These are phyloP conservation scores for Xylariaceae sp. DNA, from an alignment of 2,329 filamentous ascomycete species.

Conservation along the genomic window DNA sequence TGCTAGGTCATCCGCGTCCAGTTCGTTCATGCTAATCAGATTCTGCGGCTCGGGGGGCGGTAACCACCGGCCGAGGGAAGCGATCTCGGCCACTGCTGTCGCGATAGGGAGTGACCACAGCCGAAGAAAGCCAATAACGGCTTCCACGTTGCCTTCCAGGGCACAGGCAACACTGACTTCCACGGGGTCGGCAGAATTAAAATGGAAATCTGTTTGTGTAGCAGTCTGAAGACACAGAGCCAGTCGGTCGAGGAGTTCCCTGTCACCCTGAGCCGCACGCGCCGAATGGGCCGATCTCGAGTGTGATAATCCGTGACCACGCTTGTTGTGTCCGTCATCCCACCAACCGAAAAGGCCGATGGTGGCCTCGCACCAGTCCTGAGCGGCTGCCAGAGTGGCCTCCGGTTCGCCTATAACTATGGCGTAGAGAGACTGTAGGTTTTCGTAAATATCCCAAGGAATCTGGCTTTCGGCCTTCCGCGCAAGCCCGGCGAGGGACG, in stretches of 20 bases:
- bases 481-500: constrained; percentile 59
- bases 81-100: constrained; percentile 74
- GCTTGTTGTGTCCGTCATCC: constrained; percentile 62
- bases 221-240: constrained; percentile 65
- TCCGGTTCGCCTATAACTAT: constrained; percentile 71
- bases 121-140: constrained; percentile 66
- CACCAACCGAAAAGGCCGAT: constrained; percentile 85
- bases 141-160: constrained; percentile 77
- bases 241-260: constrained; percentile 70
- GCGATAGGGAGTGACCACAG: constrained; percentile 77
- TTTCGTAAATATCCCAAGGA: constrained; percentile 86
- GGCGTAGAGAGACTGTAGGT: constrained; percentile 72
- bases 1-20: constrained; percentile 81
- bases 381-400: constrained; percentile 69
- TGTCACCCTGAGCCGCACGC: constrained; percentile 43
- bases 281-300: constrained; percentile 36
- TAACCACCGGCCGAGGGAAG: constrained; percentile 78
- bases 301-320: constrained; percentile 30
- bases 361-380: constrained; percentile 90
- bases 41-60: constrained; percentile 51
- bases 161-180: constrained; percentile 79
- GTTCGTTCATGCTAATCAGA: constrained; percentile 54
- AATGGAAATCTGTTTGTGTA: constrained; percentile 63
- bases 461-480: constrained; percentile 79
- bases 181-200: constrained; percentile 69